Evolutionary conservation across 768 basidiomycete species (phyloP), one percentile per base, ranked within the genome.

Genomic region (Candolleomyces aberdarensis): DNA sequence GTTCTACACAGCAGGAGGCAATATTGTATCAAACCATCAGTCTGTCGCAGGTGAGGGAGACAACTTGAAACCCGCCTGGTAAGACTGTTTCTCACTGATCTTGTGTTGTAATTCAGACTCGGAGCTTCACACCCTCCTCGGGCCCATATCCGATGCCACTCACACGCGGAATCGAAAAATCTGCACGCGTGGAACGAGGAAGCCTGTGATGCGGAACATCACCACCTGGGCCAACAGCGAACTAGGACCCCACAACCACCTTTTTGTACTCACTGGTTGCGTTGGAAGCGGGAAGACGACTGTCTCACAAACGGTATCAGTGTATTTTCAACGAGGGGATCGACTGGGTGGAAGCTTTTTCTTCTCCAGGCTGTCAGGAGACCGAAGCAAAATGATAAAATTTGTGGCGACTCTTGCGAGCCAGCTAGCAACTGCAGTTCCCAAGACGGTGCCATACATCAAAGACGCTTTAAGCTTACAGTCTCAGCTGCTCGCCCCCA

Each of bases 211-310:
- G 20, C 49, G 20, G 5, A 26, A 13, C 3, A 50, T 50, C 20
- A 19, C 29, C 14, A 19, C 20, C 11, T 50, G 49, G 49, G 49
- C 49, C 14, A 14, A 50, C 6, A 26, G 22, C 20, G 22, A 14
- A 22, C 4, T 29, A 13, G 14, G 19, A 5, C 49, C 15, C 49
- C 17, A 7, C 4, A 26, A 50, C 20, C 22, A 52, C 11, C 50
- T 68, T 15, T 22, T 68, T n/a, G 65, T 65, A 62, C 36, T 68
- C 1, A 39, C 58, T 29, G 67, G 67, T 3, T 60, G 65, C 1
- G 65, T 62, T 15, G 67, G 67, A 29, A 59, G 60, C 14, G 67
- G 67, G 17, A 68, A 68, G 54, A 63, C 65, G 1, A 62, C 64
- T 8, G 60, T 67, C 10, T 55, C 62, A 5, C 62, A 65, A 43